These are phyloP conservation scores for Tuber calosporum DNA, from an alignment of 495 filamentous ascomycete species.

Conservation along the genomic window DNA sequence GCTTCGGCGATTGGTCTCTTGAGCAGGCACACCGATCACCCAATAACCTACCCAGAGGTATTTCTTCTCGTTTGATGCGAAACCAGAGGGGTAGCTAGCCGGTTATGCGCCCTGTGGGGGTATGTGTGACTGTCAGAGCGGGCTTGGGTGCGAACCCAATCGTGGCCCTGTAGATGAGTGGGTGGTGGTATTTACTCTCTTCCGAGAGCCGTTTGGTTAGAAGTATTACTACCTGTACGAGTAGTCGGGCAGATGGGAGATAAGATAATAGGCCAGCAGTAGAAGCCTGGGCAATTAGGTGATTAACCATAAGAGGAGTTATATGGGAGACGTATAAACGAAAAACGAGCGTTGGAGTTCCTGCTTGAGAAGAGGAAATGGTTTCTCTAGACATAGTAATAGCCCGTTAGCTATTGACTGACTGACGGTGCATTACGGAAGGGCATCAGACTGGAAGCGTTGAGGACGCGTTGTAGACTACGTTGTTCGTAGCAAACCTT, in stretches of 20 bases:
- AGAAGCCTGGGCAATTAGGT: not conserved
- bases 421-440: not conserved
- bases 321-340: not conserved
- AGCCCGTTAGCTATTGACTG: not conserved
- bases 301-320: not conserved
- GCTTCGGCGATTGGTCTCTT: not conserved
- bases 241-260: not conserved
- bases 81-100: not conserved
- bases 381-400: not conserved
- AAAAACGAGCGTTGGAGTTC: not conserved
- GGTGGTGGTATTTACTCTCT: not conserved
- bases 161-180: not conserved
- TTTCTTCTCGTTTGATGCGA: not conserved
- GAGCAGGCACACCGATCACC: not conserved
- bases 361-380: not conserved
- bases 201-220: not conserved
- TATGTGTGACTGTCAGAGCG: not conserved
- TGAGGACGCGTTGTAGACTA: not conserved
- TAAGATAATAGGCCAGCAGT: not conserved
- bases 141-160: not conserved
- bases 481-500: not conserved
- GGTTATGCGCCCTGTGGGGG: not conserved
- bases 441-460: not conserved
- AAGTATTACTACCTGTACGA: not conserved
- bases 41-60: not conserved